Conservation (phyloP, 2,329 filamentous ascomycete genomes). For the Erysiphe neolycopersici region DNA sequence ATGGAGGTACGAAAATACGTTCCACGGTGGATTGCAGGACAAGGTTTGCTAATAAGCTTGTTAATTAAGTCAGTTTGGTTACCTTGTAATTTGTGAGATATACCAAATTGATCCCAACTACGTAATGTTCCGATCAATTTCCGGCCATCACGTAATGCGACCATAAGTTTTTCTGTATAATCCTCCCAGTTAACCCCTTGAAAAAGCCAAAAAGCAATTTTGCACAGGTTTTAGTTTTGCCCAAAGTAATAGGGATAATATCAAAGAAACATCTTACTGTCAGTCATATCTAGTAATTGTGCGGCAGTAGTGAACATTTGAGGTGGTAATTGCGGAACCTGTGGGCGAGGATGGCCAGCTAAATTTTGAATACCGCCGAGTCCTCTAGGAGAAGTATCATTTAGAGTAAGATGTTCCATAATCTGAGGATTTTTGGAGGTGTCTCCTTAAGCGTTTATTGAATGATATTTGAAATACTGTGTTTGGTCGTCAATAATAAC, state of each 20-base stretch:
- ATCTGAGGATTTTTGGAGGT: conserved; percentile 1
- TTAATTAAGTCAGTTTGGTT: neutral
- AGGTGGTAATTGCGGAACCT: conserved; percentile 37
- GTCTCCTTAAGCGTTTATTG: neutral
- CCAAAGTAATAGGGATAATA: neutral
- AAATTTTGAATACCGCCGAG: too few species aligned
- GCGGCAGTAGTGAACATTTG: conserved; percentile 98
- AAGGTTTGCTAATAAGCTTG: conserved; percentile 43
- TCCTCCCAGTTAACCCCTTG: neutral
- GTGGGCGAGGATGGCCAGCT: neutral
- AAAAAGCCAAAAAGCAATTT: neutral
- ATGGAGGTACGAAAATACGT: conserved; percentile 37
- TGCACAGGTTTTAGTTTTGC: neutral
- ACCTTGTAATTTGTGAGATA: conserved; percentile 1
- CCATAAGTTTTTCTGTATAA: conserved; percentile 67
- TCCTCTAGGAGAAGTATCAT: conserved; percentile 18
- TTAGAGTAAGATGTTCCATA: conserved; percentile 28
- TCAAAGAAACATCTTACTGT: conserved; percentile 45
- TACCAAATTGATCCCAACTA: conserved; percentile 97
- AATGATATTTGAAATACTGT: neutral
- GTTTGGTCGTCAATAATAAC: neutral
- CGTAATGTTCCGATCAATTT: conserved; percentile 81
- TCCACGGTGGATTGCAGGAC: conserved; percentile 85
- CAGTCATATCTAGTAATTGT: conserved; percentile 82
- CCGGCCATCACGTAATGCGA: conserved; percentile 73